Evolutionary conservation across 1,139 yeast genomes (phyloP).

Genomic region (Entelexis sorbosivorans): DNA sequence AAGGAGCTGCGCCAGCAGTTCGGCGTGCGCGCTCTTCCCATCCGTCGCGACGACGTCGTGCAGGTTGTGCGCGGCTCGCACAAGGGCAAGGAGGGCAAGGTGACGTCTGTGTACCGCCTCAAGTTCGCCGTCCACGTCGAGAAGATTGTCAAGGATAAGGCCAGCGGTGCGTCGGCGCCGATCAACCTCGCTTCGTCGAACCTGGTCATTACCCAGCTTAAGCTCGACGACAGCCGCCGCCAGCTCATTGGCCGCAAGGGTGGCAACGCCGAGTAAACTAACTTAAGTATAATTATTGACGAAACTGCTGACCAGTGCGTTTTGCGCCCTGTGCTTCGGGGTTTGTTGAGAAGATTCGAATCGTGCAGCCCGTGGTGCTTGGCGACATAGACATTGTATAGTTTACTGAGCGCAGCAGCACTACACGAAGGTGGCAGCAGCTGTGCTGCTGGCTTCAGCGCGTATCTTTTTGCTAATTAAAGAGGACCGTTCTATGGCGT

Average conservation of each 20-base stretch:
- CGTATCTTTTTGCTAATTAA: no score
- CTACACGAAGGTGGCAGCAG: no score
- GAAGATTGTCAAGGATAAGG: conserved; percentile 95
- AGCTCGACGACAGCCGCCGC: conserved; percentile 98
- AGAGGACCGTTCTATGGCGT: no score
- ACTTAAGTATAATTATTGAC: conserved; percentile 14
- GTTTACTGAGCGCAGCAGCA: no score
- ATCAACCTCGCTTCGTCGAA: conserved; percentile 97
- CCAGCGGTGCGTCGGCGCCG: conserved; percentile 97
- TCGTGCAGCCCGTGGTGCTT: no score
- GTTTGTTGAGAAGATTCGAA: no score
- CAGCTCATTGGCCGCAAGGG: conserved; percentile 92
- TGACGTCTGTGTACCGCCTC: conserved; percentile 97
- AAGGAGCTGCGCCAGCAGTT: conserved; percentile 98
- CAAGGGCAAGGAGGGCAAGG: conserved; percentile 99
- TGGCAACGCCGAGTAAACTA: conserved; percentile 49
- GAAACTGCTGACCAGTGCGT: conserved; percentile 6
- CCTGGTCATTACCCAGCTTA: conserved; percentile 96
- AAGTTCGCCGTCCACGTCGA: conserved; percentile 94
- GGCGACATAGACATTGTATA: no score
- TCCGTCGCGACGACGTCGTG: conserved; percentile 97
- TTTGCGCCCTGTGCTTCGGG: not conserved
- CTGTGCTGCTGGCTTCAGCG: no score
- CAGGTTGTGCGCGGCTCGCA: conserved; percentile 95
- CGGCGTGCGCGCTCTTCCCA: conserved; percentile 92